These are phyloP conservation scores for Metschnikowia sp. DNA, from an alignment of 805 yeast genomes.

Conservation along the genomic window DNA sequence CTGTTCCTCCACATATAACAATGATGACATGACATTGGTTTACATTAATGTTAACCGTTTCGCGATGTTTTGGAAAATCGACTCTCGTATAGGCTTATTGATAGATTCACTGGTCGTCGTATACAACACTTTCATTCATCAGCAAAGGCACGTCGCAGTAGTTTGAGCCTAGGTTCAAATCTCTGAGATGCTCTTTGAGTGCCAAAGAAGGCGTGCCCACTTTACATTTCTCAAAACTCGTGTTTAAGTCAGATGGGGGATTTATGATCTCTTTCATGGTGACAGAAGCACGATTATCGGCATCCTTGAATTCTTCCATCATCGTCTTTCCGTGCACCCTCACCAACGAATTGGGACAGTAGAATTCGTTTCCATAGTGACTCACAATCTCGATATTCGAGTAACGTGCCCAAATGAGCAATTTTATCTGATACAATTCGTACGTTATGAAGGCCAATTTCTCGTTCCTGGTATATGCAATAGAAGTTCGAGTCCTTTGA, in stretches of 20 bases:
- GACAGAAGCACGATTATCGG: constrained; percentile 36
- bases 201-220: constrained; percentile 44
- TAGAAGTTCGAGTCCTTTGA: too few relatives aligned
- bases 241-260: constrained; percentile 5
- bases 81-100: constrained; percentile 59
- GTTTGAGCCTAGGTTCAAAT: constrained; percentile 30
- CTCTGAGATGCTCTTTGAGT: constrained; percentile 45
- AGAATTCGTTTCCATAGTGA: constrained; percentile 83
- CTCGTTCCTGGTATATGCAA: too few relatives aligned
- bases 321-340: constrained; percentile 91
- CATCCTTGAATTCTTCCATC: constrained; percentile 86
- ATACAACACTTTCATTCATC: constrained; percentile 8
- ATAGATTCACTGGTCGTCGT: constrained; percentile 10
- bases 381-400: constrained; percentile 68
- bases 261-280: not conserved
- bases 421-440: constrained; percentile 37
- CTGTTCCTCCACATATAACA: constrained; percentile 83
- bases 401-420: constrained; percentile 86
- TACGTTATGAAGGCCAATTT: too few relatives aligned
- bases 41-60: constrained; percentile 65
- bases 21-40: constrained; percentile 76
- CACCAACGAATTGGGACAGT: constrained; percentile 82
- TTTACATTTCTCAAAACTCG: constrained; percentile 30
- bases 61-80: constrained; percentile 82
- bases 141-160: constrained; percentile 26